These are phyloP conservation scores for Candida silvatica DNA, from an alignment of 805 yeast species.

Conservation along the genomic window DNA sequence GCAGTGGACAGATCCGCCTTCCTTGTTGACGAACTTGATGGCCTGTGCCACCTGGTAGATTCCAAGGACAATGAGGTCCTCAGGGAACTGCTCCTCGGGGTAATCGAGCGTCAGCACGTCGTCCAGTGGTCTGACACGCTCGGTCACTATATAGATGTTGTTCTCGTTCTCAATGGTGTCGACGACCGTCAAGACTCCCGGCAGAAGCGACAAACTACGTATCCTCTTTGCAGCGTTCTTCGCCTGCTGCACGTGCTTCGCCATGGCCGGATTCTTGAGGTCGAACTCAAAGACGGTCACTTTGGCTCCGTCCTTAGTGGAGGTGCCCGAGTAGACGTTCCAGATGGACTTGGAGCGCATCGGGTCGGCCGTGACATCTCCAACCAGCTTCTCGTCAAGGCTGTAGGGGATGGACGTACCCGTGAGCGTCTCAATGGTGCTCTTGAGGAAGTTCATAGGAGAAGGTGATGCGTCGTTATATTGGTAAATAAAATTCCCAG, in stretches of 20 bases:
- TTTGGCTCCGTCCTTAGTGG: conserved; percentile 39
- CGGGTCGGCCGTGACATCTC: conserved; percentile 17
- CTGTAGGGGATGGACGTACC: conserved; percentile 53
- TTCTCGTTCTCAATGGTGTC: conserved; percentile 61
- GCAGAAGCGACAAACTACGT: conserved; percentile 49
- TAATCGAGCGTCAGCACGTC: conserved; percentile 24
- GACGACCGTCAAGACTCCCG: conserved; percentile 55
- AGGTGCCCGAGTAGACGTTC: conserved; percentile 53
- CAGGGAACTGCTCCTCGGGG: conserved; percentile 16
- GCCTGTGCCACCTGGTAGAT: conserved; percentile 46
- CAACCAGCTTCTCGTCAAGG: conserved; percentile 33
- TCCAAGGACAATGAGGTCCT: conserved; percentile 41
- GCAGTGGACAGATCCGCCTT: conserved; percentile 56
- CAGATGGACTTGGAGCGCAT: conserved; percentile 37
- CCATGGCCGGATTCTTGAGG: conserved; percentile 28
- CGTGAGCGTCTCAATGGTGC: conserved; percentile 52
- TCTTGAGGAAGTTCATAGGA: conserved; percentile 60
- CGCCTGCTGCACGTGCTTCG: conserved; percentile 28
- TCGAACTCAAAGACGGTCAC: conserved; percentile 65
- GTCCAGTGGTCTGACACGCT: conserved; percentile 48
- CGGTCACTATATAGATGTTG: conserved; percentile 54
- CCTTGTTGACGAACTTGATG: conserved; percentile 48
- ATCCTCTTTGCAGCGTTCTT: conserved; percentile 36
- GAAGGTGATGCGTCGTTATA: too few species aligned
- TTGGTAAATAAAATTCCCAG: too few species aligned